These are phyloP conservation scores for Aureobasidium pullulans DNA, from an alignment of 2,329 filamentous ascomycete genomes.

Conservation along the genomic window DNA sequence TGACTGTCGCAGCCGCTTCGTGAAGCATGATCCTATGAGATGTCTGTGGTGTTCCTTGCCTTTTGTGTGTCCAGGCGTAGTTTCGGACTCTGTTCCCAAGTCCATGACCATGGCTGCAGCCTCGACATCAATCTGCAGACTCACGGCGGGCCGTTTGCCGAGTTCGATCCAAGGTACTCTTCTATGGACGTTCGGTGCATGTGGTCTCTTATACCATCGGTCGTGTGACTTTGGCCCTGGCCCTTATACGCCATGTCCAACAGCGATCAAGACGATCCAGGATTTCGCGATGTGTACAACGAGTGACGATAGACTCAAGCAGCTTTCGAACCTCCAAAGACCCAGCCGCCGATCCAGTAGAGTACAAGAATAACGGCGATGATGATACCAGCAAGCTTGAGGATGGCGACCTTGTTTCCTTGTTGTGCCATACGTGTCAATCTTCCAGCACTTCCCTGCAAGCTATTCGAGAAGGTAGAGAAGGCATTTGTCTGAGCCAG, in stretches of 20 bases:
- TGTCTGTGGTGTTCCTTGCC: neutral
- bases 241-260: too few species aligned
- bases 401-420: conserved; percentile 82
- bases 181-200: neutral
- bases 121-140: too few species aligned
- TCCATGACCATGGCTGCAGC: too few species aligned
- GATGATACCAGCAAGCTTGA: conserved; percentile 82
- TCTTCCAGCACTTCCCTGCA: conserved; percentile 76
- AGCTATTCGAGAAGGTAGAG: conserved; percentile 70
- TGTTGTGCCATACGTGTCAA: conserved; percentile 83
- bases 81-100: too few species aligned
- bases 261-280: too few species aligned
- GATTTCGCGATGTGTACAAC: neutral
- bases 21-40: neutral
- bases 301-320: neutral
- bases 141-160: neutral
- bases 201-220: too few species aligned
- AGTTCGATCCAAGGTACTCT: too few species aligned
- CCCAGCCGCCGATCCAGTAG: conserved; percentile 54
- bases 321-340: conserved; percentile 20
- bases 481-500: conserved; percentile 73
- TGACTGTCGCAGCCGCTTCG: neutral
- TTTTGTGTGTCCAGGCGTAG: neutral
- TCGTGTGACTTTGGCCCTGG: neutral
- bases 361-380: conserved; percentile 64